Percentiles rank a stretch among this genome's conserved stretches.
phyloP scores from a whole-genome alignment of 1,139 yeast genomes.

The Candida pseudoviswanathii region DNA sequence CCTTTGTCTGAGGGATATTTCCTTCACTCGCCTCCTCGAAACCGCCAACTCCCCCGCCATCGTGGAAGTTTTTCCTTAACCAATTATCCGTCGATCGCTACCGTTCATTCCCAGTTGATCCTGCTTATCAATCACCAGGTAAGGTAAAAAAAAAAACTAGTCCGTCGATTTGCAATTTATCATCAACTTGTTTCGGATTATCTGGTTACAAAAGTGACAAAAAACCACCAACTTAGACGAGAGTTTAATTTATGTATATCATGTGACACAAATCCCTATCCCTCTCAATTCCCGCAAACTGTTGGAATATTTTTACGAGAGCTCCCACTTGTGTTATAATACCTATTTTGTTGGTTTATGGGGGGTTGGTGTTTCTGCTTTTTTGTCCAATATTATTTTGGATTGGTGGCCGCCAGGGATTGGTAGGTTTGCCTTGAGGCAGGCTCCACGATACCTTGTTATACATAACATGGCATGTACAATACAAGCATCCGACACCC shows the following conservation, averaged over 20 bases:
- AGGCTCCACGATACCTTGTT: not conserved
- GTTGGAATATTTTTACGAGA: not conserved
- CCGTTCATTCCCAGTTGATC: not conserved
- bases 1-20: not conserved
- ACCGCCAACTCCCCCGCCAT: no score
- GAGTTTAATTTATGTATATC: not conserved
- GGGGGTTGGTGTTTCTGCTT: no score
- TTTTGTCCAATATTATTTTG: no score
- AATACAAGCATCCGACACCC: not conserved
- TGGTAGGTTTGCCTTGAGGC: not conserved
- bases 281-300: not conserved
- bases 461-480: not conserved
- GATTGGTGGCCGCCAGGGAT: no score
- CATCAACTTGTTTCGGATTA: not conserved
- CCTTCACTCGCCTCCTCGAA: not conserved
- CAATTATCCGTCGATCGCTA: not conserved
- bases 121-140: not conserved
- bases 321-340: not conserved
- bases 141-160: not conserved
- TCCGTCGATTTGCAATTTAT: not conserved
- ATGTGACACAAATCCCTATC: not conserved
- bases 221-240: not conserved
- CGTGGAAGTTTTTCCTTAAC: no score
- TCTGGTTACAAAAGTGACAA: not conserved
- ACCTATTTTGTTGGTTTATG: no score